Conservation (phyloP, 257 asterid genomes). For the Solanum chaucha region DNA sequence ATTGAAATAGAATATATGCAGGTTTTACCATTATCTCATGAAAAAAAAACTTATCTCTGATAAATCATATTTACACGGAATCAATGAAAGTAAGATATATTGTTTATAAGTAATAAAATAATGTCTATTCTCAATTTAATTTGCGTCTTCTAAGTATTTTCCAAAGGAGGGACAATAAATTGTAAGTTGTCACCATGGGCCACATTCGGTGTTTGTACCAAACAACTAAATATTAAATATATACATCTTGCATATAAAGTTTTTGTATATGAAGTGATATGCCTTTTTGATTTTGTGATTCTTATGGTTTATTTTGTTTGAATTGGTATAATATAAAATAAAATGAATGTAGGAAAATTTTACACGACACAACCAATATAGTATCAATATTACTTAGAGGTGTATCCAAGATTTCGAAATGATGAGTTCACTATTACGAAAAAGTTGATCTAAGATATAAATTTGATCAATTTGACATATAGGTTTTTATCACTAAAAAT, state of each 20-base stretch:
- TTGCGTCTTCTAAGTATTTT: neutral
- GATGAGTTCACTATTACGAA: no score
- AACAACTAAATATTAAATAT: neutral
- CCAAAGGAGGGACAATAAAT: neutral
- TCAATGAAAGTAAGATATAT: neutral
- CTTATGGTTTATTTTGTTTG: neutral
- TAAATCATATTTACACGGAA: neutral
- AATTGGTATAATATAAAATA: neutral
- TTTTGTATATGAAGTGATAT: neutral
- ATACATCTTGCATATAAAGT: neutral
- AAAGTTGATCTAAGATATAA: no score
- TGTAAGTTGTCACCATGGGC: neutral
- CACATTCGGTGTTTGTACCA: neutral
- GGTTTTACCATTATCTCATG: no score
- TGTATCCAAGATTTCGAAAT: no score
- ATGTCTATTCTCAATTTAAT: neutral
- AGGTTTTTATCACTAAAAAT: no score
- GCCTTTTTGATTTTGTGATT: neutral
- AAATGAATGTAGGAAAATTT: neutral
- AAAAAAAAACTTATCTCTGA: neutral
- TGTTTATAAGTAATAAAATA: neutral
- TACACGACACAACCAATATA: neutral
- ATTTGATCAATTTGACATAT: no score
- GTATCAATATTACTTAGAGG: no score
- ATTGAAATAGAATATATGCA: no score